Percentiles rank a stretch among this genome's conserved stretches.
phyloP scores from a whole-genome alignment of 805 yeast genomes.

The Saccharomyces jurei region DNA sequence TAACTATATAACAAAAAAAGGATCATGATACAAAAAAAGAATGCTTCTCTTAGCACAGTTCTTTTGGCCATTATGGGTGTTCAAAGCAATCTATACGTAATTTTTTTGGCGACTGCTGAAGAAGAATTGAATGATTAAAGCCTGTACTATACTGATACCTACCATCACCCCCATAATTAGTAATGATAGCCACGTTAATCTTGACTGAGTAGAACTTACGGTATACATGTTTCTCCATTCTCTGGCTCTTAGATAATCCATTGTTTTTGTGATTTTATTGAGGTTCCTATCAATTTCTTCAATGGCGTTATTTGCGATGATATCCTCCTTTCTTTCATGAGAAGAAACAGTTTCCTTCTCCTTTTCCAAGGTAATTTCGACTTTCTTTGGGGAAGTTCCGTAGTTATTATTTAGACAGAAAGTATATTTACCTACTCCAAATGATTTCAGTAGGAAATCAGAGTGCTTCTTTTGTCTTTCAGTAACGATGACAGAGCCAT shows the following conservation, averaged over 20 bases:
- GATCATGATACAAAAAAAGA: not conserved
- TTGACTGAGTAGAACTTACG: slow-evolving; percentile 64
- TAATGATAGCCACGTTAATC: slow-evolving; percentile 66
- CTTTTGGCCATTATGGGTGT: not conserved
- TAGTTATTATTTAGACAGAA: slow-evolving; percentile 56
- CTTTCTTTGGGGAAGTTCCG: slow-evolving; percentile 52
- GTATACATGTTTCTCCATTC: slow-evolving; percentile 92
- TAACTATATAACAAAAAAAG: not conserved
- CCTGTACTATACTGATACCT: slow-evolving; percentile 65
- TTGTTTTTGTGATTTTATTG: slow-evolving; percentile 46
- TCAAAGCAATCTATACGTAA: slow-evolving; percentile 21
- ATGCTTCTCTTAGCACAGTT: not conserved
- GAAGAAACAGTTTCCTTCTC: slow-evolving; percentile 38
- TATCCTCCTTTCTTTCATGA: slow-evolving; percentile 36
- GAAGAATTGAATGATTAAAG: slow-evolving; percentile 66
- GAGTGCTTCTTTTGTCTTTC: slow-evolving; percentile 53
- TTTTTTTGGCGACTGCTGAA: slow-evolving; percentile 43
- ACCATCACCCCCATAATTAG: slow-evolving; percentile 62
- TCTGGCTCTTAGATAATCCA: slow-evolving; percentile 88
- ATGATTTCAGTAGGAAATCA: slow-evolving; percentile 47
- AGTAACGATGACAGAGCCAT: slow-evolving; percentile 36
- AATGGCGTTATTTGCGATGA: slow-evolving; percentile 43
- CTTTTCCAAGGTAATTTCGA: slow-evolving; percentile 37
- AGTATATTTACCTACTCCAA: slow-evolving; percentile 49
- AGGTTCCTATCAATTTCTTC: slow-evolving; percentile 48